These are phyloP conservation scores for Yarrowia keelungensis DNA, from an alignment of 805 yeast species.

Conservation along the genomic window DNA sequence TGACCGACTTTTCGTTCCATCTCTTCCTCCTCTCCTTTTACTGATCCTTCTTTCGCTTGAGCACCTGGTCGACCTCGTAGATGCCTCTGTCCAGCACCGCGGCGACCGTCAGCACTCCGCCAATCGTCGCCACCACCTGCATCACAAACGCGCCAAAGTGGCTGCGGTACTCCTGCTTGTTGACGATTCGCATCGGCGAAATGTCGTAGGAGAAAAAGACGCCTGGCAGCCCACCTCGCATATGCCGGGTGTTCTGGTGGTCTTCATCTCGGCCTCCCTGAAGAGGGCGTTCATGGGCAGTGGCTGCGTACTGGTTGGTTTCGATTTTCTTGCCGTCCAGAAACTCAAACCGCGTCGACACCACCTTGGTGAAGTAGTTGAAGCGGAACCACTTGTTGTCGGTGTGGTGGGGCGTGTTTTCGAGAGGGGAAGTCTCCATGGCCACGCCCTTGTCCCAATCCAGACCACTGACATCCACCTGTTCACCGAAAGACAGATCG, in stretches of 20 bases:
- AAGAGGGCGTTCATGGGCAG: slow-evolving; percentile 85
- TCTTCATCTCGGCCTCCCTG: slow-evolving; percentile 89
- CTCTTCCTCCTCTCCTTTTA: slow-evolving; percentile 27
- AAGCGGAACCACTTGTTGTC: slow-evolving; percentile 66
- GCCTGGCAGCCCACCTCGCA: slow-evolving; percentile 91
- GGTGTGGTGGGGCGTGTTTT: slow-evolving; percentile 55
- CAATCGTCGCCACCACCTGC: slow-evolving; percentile 85
- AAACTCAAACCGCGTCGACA: slow-evolving; percentile 83
- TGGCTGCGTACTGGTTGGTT: slow-evolving; percentile 89
- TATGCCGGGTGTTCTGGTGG: slow-evolving; percentile 76
- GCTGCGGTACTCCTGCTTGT: slow-evolving; percentile 71
- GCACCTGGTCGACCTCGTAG: slow-evolving; percentile 84
- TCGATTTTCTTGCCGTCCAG: slow-evolving; percentile 62
- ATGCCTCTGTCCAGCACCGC: slow-evolving; percentile 86
- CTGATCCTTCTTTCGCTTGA: slow-evolving; percentile 68
- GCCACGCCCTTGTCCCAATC: slow-evolving; percentile 39
- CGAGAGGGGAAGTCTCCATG: slow-evolving; percentile 65
- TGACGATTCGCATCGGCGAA: slow-evolving; percentile 89
- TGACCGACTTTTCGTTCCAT: not conserved
- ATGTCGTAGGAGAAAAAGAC: slow-evolving; percentile 87
- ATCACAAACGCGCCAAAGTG: slow-evolving; percentile 84
- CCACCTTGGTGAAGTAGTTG: slow-evolving; percentile 86
- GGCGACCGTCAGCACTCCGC: slow-evolving; percentile 93
- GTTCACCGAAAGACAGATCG: slow-evolving; percentile 84
- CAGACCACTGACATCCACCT: slow-evolving; percentile 46